phyloP scores from a whole-genome alignment of 2,329 filamentous ascomycete species.

The Botryotinia calthae region DNA sequence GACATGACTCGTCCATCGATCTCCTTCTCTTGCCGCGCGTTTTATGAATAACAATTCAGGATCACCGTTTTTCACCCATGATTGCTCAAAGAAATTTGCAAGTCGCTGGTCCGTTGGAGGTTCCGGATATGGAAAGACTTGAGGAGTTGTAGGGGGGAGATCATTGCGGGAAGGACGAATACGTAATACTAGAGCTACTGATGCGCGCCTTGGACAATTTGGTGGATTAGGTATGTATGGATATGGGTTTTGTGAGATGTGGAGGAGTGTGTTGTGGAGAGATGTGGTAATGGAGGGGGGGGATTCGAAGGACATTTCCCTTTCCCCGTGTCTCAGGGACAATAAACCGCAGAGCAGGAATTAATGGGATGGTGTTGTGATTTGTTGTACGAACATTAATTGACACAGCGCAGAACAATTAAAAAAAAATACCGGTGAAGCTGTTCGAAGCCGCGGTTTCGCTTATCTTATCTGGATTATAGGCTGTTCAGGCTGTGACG shows the following conservation, averaged over 20 bases:
- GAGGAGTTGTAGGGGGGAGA: conserved; percentile 44
- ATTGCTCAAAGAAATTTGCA: conserved; percentile 58
- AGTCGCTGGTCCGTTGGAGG: conserved; percentile 29
- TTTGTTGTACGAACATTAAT: background rate
- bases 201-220: conserved; percentile 49
- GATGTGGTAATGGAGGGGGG: conserved; percentile 28
- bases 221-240: conserved; percentile 47
- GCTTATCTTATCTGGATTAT: conserved; percentile 20
- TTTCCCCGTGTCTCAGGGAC: background rate
- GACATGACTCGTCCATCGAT: conserved; percentile 68
- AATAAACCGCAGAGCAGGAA: background rate
- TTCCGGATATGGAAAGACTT: conserved; percentile 23
- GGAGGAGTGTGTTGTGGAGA: conserved; percentile 31
- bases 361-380: background rate
- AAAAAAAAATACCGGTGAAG: background rate
- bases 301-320: conserved; percentile 21
- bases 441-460: conserved; percentile 11
- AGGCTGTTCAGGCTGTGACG: conserved; percentile 4
- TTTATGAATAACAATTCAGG: conserved; percentile 72
- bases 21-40: conserved; percentile 60
- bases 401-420: background rate
- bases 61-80: conserved; percentile 64
- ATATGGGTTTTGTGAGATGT: conserved; percentile 47
- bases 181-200: conserved; percentile 63
- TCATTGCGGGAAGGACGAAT: conserved; percentile 57